Evolutionary conservation across 1,284 basidiomycete species (phyloP).

Genomic region (Ceratobasidium sp.): DNA sequence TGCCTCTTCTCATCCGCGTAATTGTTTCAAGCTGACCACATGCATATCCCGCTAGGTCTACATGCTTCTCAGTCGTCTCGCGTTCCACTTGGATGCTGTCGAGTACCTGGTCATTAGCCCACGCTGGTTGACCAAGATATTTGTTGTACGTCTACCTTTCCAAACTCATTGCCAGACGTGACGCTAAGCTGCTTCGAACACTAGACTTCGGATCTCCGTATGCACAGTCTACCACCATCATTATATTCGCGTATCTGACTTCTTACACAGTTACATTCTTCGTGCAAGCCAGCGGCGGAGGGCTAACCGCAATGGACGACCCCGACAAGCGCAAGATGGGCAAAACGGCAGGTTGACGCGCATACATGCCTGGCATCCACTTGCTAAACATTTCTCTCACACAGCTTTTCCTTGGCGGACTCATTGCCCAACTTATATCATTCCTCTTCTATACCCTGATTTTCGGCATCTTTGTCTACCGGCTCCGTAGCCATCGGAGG

Average conservation of each 20-base stretch:
- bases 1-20: neutral
- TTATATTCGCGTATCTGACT: conserved; percentile 21
- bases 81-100: conserved; percentile 58
- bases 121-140: conserved; percentile 59
- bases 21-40: neutral
- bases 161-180: neutral
- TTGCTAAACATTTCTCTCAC: neutral
- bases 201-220: conserved; percentile 23
- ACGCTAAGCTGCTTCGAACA: too few relatives aligned
- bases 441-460: conserved; percentile 67
- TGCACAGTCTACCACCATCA: neutral
- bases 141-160: conserved; percentile 48
- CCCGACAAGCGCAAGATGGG: conserved; percentile 45
- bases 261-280: conserved; percentile 72
- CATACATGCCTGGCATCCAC: neutral
- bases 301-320: conserved; percentile 46
- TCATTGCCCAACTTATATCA: conserved; percentile 66
- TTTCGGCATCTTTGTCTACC: conserved; percentile 64
- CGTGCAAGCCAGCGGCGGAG: conserved; percentile 61
- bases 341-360: conserved; percentile 32
- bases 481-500: conserved; percentile 53
- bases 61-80: conserved; percentile 68
- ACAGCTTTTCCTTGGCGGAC: conserved; percentile 68
- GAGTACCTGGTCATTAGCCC: conserved; percentile 62
- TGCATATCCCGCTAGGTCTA: conserved; percentile 54